phyloP scores from a whole-genome alignment of 2,329 filamentous ascomycete genomes.

The Fusarium albidum region DNA sequence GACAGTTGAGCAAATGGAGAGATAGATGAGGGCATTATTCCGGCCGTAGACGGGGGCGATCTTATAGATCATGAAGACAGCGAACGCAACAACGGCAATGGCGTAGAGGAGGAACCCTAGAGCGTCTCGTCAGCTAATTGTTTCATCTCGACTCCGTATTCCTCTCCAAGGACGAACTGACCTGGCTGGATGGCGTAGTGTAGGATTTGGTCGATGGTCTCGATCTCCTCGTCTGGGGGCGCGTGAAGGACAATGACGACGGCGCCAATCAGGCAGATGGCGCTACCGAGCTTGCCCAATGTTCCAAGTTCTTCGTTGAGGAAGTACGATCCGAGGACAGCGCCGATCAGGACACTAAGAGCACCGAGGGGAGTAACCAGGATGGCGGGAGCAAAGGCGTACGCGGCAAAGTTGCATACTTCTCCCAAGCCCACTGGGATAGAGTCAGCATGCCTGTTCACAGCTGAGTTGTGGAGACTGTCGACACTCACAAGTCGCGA shows the following conservation, averaged over 20 bases:
- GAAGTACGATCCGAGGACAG: constrained; percentile 94
- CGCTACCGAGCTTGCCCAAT: constrained; percentile 92
- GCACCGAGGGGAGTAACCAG: constrained; percentile 95
- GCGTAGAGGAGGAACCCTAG: constrained; percentile 91
- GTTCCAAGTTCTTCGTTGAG: constrained; percentile 89
- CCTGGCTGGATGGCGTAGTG: constrained; percentile 90
- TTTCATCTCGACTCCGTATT: neutral
- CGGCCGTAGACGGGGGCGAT: constrained; percentile 89
- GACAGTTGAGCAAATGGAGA: constrained; percentile 97
- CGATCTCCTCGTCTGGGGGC: constrained; percentile 89
- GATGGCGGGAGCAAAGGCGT: constrained; percentile 98
- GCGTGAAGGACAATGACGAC: constrained; percentile 98
- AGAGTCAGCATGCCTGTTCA: constrained; percentile 29
- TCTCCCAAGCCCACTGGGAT: constrained; percentile 85
- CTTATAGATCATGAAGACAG: constrained; percentile 94
- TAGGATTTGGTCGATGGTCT: constrained; percentile 91
- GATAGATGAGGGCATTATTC: constrained; percentile 94
- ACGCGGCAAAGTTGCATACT: constrained; percentile 96
- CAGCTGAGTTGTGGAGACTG: neutral
- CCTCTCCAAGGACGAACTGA: constrained; percentile 49
- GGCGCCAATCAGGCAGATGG: constrained; percentile 93
- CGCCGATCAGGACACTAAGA: constrained; percentile 92
- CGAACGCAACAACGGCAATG: constrained; percentile 80
- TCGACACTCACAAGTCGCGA: constrained; percentile 77
- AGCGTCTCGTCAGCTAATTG: constrained; percentile 16